phyloP scores from a whole-genome alignment of 106 monocot species.

The Acorus gramineus region DNA sequence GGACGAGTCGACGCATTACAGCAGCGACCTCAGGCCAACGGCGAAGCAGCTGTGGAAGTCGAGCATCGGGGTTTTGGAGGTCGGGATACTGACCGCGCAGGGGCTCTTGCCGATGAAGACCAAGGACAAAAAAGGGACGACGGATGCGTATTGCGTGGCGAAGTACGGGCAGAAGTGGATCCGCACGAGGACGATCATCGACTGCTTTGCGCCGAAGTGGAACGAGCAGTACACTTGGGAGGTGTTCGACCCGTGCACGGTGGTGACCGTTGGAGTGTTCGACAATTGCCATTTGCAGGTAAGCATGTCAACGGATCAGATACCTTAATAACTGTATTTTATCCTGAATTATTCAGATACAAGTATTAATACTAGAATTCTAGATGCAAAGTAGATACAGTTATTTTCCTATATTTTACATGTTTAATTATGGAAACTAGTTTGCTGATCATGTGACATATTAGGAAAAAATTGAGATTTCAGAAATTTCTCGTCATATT shows the following conservation, averaged over 20 bases:
- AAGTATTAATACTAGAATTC: too few relatives aligned
- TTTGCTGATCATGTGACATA: too few relatives aligned
- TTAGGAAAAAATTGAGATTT: too few relatives aligned
- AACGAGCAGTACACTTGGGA: slow-evolving; percentile 22
- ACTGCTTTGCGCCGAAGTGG: not conserved
- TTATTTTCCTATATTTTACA: too few relatives aligned
- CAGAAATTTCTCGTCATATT: too few relatives aligned
- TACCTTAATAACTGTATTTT: too few relatives aligned
- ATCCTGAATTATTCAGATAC: too few relatives aligned
- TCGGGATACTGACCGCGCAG: slow-evolving; percentile 10
- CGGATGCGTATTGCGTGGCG: slow-evolving; percentile 9
- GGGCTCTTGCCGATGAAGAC: slow-evolving; percentile 2
- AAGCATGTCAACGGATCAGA: too few relatives aligned
- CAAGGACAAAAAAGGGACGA: not conserved
- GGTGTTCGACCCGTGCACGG: slow-evolving; percentile 21
- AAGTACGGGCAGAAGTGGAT: slow-evolving; percentile 14
- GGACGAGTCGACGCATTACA: slow-evolving; percentile 9
- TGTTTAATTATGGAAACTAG: too few relatives aligned
- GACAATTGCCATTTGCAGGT: slow-evolving; percentile 11
- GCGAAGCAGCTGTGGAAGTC: slow-evolving; percentile 8
- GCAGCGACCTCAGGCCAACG: slow-evolving; percentile 9
- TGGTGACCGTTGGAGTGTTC: slow-evolving; percentile 15
- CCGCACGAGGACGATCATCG: slow-evolving; percentile 9
- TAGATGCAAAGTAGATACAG: too few relatives aligned
- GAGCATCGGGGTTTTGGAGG: slow-evolving; percentile 4